These are phyloP conservation scores for Talaromyces amestolkiae DNA, from an alignment of 2,329 filamentous ascomycete genomes.

Conservation along the genomic window DNA sequence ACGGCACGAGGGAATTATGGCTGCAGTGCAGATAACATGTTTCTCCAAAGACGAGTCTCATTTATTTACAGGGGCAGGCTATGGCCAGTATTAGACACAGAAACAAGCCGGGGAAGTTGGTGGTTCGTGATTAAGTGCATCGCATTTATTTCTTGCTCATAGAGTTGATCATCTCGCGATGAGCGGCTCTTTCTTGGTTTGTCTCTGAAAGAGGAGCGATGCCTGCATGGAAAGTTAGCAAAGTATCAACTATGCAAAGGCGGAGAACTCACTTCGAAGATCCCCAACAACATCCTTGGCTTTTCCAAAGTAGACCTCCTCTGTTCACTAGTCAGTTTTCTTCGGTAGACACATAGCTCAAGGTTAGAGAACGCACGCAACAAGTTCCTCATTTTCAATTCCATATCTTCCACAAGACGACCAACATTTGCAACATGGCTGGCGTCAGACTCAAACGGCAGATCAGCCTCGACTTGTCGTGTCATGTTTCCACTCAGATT, in stretches of 20 bases:
- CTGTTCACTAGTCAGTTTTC: conserved; percentile 31
- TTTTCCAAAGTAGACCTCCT: conserved; percentile 99
- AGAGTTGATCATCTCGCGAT: conserved; percentile 78
- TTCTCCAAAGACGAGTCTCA: not conserved
- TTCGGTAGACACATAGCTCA: conserved; percentile 4
- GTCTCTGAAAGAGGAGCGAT: conserved; percentile 79
- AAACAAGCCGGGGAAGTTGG: not conserved
- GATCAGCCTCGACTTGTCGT: conserved; percentile 87
- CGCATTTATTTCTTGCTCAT: conserved; percentile 37
- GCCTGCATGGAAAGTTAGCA: conserved; percentile 39
- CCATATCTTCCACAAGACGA: conserved; percentile 95
- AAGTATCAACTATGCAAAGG: conserved; percentile 13
- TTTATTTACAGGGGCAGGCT: conserved; percentile 5
- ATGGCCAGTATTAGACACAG: not conserved
- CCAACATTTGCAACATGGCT: conserved; percentile 96
- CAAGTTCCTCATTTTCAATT: conserved; percentile 97
- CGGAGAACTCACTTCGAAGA: conserved; percentile 65
- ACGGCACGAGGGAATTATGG: not conserved
- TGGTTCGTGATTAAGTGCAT: not conserved
- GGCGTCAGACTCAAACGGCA: conserved; percentile 83
- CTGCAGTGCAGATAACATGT: not conserved
- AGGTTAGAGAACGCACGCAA: conserved; percentile 55
- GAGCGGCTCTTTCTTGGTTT: conserved; percentile 77
- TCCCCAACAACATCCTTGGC: conserved; percentile 98
- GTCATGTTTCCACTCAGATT: conserved; percentile 98